A percentile compares a stretch with the other conserved stretches of the same genome.
Evolutionary conservation across 805 yeast species (phyloP).

Genomic region (Priceomyces carsonii): DNA sequence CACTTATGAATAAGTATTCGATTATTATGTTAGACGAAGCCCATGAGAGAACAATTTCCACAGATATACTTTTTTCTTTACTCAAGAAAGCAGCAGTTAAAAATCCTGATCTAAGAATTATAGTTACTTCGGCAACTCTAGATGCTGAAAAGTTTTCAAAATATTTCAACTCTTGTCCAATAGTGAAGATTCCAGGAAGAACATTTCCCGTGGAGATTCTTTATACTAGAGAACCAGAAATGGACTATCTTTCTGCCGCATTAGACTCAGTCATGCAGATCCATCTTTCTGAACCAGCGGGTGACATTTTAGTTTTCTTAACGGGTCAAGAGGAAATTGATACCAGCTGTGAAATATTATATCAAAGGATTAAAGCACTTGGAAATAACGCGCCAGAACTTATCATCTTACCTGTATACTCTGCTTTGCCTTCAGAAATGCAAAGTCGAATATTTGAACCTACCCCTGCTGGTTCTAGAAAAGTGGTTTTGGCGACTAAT

Average conservation of each 20-base stretch:
- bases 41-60: conserved; percentile 92
- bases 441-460: conserved; percentile 89
- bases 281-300: conserved; percentile 74
- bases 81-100: conserved; percentile 68
- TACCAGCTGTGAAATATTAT: conserved; percentile 74
- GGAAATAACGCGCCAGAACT: conserved; percentile 65
- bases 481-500: conserved; percentile 91
- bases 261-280: conserved; percentile 84
- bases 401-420: conserved; percentile 82
- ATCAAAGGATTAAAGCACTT: conserved; percentile 60
- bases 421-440: conserved; percentile 87
- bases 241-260: conserved; percentile 82
- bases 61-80: conserved; percentile 88
- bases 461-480: conserved; percentile 78
- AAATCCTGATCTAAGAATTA: conserved; percentile 73
- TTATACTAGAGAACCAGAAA: conserved; percentile 79
- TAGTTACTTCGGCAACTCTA: conserved; percentile 92
- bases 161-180: conserved; percentile 80
- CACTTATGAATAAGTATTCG: conserved; percentile 71
- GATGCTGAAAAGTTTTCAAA: conserved; percentile 82
- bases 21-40: conserved; percentile 96
- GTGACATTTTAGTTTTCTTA: conserved; percentile 79
- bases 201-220: conserved; percentile 86
- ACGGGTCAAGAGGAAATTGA: conserved; percentile 97
- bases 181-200: conserved; percentile 83